Evolutionary conservation across 2,329 filamentous ascomycete genomes (phyloP).

Genomic region (Ascochyta clinopodiicola): DNA sequence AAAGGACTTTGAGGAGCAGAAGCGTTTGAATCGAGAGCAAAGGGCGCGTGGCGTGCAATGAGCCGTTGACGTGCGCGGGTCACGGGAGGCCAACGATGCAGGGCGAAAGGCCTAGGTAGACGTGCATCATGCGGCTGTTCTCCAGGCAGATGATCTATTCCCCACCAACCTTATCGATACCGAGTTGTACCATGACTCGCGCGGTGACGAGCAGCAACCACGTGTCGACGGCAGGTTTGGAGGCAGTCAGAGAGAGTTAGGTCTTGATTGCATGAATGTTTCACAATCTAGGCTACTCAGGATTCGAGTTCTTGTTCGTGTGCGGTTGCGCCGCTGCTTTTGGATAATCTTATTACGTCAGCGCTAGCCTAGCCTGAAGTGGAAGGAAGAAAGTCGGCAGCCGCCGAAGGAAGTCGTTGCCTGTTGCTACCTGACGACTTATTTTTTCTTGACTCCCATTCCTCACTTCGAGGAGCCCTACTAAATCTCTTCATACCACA

Average conservation of each 20-base stretch:
- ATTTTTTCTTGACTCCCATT: slow-evolving; percentile 1
- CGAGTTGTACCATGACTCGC: slow-evolving; percentile 15
- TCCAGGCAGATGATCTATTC: slow-evolving; percentile 28
- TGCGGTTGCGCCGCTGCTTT: slow-evolving; percentile 3
- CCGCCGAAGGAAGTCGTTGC: slow-evolving; percentile 16
- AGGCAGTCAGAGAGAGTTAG: not conserved
- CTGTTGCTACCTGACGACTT: slow-evolving; percentile 1
- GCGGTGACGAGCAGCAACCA: slow-evolving; percentile 1
- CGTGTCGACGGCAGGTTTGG: not conserved
- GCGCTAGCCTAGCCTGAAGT: slow-evolving; percentile 22
- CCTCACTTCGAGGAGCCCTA: not conserved
- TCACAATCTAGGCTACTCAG: not conserved
- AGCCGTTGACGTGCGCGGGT: slow-evolving; percentile 29
- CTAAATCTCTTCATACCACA: not conserved
- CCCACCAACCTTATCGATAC: slow-evolving; percentile 28
- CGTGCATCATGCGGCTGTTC: slow-evolving; percentile 16
- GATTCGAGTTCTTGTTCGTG: slow-evolving; percentile 2
- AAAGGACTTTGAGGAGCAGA: slow-evolving; percentile 1
- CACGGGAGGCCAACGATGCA: slow-evolving; percentile 29
- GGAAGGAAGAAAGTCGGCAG: slow-evolving; percentile 30
- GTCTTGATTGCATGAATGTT: not conserved
- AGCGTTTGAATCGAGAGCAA: slow-evolving; percentile 5
- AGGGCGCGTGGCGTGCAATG: slow-evolving; percentile 26
- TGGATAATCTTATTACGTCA: slow-evolving; percentile 26
- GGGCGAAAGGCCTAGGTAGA: slow-evolving; percentile 23